Conservation (phyloP, 2,329 filamentous ascomycete genomes). For the Cryphonectria radicalis region DNA sequence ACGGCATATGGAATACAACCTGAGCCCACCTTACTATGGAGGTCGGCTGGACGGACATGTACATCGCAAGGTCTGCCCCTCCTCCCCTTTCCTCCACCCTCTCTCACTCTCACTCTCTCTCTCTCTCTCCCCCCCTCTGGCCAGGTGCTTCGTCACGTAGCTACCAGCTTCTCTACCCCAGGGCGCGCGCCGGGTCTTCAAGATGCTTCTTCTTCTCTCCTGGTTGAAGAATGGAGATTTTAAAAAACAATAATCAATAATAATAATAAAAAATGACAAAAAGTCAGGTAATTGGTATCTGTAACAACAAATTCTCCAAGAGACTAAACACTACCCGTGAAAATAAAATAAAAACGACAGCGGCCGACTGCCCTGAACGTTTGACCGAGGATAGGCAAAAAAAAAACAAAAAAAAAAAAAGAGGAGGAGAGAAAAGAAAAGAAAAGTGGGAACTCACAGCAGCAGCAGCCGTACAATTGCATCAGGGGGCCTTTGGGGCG, state of each 20-base stretch:
- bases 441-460: slow-evolving; percentile 21
- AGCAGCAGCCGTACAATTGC: slow-evolving; percentile 1
- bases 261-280: not conserved
- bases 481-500: slow-evolving; percentile 19
- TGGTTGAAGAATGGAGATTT: too few species aligned
- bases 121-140: not conserved
- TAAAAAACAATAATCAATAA: too few species aligned
- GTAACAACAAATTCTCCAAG: slow-evolving; percentile 1
- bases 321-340: slow-evolving; percentile 11
- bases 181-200: not conserved
- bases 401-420: slow-evolving; percentile 8
- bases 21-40: slow-evolving; percentile 22
- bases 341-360: not conserved
- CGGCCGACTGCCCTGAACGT: slow-evolving; percentile 20
- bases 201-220: slow-evolving; percentile 1
- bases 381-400: slow-evolving; percentile 24
- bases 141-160: slow-evolving; percentile 10
- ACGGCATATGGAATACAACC: slow-evolving; percentile 30
- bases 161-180: slow-evolving; percentile 2
- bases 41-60: slow-evolving; percentile 23
- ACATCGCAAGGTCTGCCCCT: slow-evolving; percentile 19
- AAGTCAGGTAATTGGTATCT: slow-evolving; percentile 19
- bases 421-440: not conserved
- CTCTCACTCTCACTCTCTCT: too few species aligned
- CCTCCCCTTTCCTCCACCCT: slow-evolving; percentile 3